These are phyloP conservation scores for Phytophthora podocarpi DNA, from an alignment of 352 stramenopile genomes.

Conservation along the genomic window DNA sequence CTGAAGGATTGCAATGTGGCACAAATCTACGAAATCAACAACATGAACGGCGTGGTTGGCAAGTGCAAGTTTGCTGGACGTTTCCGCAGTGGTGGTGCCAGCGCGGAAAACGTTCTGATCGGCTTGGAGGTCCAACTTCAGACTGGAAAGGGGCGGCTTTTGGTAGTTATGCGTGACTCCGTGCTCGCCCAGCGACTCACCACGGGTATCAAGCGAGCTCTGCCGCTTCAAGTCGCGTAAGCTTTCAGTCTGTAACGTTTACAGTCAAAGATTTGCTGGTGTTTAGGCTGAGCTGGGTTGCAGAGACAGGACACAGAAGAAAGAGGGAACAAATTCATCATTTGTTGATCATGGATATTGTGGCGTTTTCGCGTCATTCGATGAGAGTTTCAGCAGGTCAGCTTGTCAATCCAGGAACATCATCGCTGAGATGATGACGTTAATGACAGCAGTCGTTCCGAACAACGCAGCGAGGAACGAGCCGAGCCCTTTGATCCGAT, in stretches of 20 bases:
- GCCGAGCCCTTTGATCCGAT: slow-evolving; percentile 23
- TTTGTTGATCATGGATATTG: neutral
- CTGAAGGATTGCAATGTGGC: slow-evolving; percentile 67
- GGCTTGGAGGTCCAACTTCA: slow-evolving; percentile 68
- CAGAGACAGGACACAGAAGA: neutral
- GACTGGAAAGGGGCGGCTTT: slow-evolving; percentile 61
- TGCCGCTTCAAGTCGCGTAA: slow-evolving; percentile 31
- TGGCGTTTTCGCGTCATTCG: neutral
- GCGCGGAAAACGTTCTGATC: slow-evolving; percentile 57
- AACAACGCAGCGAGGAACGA: slow-evolving; percentile 40
- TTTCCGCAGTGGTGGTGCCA: slow-evolving; percentile 47
- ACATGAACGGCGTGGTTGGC: slow-evolving; percentile 56
- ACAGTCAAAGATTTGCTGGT: too few relatives aligned
- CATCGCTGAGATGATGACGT: slow-evolving; percentile 41
- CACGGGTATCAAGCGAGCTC: slow-evolving; percentile 55
- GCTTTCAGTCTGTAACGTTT: too few relatives aligned
- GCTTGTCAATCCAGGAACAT: slow-evolving; percentile 39
- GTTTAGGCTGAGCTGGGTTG: too few relatives aligned
- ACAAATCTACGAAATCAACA: slow-evolving; percentile 83
- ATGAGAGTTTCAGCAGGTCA: neutral
- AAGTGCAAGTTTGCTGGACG: slow-evolving; percentile 77
- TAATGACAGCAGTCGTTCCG: slow-evolving; percentile 34
- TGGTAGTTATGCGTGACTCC: slow-evolving; percentile 60
- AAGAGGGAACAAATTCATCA: slow-evolving; percentile 1
- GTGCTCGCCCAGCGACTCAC: slow-evolving; percentile 60